Percentiles rank a stretch among this genome's conserved stretches.
phyloP scores from a whole-genome alignment of 1,139 yeast species.

The Arxiozyma heterogenica region DNA sequence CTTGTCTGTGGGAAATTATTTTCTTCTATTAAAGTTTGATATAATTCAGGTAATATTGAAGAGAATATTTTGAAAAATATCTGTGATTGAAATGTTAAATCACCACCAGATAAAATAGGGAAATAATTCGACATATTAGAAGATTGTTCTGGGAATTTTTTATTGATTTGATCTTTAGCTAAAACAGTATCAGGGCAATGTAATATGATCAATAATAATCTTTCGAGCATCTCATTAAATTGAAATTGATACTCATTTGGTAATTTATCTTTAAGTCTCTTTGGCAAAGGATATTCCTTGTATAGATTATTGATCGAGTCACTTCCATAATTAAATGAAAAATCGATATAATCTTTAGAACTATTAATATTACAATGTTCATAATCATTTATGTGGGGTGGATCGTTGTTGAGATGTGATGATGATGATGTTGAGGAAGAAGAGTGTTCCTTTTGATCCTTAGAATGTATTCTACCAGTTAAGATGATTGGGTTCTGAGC shows the following conservation, averaged over 20 bases:
- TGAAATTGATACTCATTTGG: conserved; percentile 16
- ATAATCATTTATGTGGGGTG: conserved; percentile 2
- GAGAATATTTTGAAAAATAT: conserved; percentile 56
- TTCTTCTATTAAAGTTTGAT: conserved; percentile 72
- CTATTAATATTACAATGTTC: conserved; percentile 1
- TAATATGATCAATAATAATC: conserved; percentile 63
- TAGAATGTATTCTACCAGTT: conserved; percentile 24
- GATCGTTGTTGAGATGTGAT: background rate
- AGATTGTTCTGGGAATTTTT: conserved; percentile 11
- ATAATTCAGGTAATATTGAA: conserved; percentile 67
- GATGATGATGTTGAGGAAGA: background rate
- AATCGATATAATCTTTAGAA: background rate
- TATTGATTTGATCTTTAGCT: conserved; percentile 18
- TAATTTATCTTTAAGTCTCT: conserved; percentile 13
- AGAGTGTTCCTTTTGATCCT: conserved; percentile 1
- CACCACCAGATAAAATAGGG: conserved; percentile 53
- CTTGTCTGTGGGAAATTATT: conserved; percentile 45
- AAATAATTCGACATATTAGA: conserved; percentile 23
- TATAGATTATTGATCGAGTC: conserved; percentile 12
- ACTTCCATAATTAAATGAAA: background rate
- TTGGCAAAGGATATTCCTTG: conserved; percentile 27
- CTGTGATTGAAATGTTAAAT: conserved; percentile 34
- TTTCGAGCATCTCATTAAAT: conserved; percentile 64
- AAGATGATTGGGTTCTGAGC: conserved; percentile 15
- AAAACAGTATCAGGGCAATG: conserved; percentile 50